These are phyloP conservation scores for Calonectria ilicicola DNA, from an alignment of 2,329 filamentous ascomycete species.

Conservation along the genomic window DNA sequence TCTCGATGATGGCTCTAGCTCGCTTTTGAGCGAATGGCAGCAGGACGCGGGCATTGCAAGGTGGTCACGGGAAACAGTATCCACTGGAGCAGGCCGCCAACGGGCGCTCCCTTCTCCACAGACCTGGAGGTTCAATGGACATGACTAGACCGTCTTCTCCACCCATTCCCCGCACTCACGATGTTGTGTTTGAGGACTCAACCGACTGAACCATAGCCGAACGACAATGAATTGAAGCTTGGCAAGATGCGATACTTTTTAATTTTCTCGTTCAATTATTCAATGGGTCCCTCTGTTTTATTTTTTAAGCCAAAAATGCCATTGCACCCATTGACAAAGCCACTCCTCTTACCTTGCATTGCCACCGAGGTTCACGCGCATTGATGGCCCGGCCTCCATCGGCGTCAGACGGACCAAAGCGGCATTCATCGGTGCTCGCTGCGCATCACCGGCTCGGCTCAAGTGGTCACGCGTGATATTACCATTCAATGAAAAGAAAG, in stretches of 20 bases:
- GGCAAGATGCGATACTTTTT: neutral
- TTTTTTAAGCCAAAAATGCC: neutral
- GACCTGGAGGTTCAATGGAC: neutral
- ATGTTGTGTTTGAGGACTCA: neutral
- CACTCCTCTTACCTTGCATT: neutral
- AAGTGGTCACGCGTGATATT: neutral
- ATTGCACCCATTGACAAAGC: neutral
- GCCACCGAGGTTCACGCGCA: neutral
- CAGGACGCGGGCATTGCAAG: neutral
- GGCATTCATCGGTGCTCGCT: constrained; percentile 15
- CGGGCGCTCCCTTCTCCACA: neutral
- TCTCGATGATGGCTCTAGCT: neutral
- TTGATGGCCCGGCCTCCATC: neutral
- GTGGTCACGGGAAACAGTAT: constrained; percentile 1
- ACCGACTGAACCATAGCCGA: neutral
- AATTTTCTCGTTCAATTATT: neutral
- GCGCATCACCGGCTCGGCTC: constrained; percentile 9
- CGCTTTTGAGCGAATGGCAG: neutral
- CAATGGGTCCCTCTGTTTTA: no score
- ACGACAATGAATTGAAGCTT: no score
- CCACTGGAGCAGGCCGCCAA: neutral
- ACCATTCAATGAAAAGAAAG: neutral
- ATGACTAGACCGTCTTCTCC: neutral
- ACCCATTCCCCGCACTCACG: constrained; percentile 6
- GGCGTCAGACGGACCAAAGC: neutral